Evolutionary conservation across 257 asterid genomes (phyloP).

Genomic region (Solanum sparsipilum): DNA sequence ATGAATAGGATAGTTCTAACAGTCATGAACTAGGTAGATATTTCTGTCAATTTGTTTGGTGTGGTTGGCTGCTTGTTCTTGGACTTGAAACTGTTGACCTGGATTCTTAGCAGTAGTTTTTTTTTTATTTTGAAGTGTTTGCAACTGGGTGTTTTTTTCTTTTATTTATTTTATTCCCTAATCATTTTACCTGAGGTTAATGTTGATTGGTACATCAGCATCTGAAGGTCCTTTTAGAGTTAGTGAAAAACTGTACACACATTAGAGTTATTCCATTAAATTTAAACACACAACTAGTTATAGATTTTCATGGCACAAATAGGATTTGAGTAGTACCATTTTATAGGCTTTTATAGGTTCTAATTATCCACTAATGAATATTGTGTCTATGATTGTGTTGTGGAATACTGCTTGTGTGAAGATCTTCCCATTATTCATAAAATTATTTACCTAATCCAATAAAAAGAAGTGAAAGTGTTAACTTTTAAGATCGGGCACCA

Average conservation of each 20-base stretch:
- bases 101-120: neutral
- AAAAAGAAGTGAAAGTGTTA: neutral
- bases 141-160: neutral
- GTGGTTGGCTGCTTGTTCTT: neutral
- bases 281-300: neutral
- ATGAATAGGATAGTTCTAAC: too few species aligned
- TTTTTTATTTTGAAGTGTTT: neutral
- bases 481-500: neutral
- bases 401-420: neutral
- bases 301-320: neutral
- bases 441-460: neutral
- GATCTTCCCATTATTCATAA: neutral
- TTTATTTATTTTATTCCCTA: neutral
- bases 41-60: neutral
- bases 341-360: neutral
- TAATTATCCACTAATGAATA: neutral
- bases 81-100: neutral
- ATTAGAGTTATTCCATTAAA: neutral
- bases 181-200: neutral
- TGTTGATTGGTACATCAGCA: neutral
- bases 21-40: neutral
- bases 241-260: neutral
- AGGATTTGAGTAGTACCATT: neutral
- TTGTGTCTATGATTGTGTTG: neutral
- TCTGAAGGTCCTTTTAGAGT: neutral